phyloP scores from a whole-genome alignment of 164 flowering plant genomes.

The Macadamia tetraphylla region DNA sequence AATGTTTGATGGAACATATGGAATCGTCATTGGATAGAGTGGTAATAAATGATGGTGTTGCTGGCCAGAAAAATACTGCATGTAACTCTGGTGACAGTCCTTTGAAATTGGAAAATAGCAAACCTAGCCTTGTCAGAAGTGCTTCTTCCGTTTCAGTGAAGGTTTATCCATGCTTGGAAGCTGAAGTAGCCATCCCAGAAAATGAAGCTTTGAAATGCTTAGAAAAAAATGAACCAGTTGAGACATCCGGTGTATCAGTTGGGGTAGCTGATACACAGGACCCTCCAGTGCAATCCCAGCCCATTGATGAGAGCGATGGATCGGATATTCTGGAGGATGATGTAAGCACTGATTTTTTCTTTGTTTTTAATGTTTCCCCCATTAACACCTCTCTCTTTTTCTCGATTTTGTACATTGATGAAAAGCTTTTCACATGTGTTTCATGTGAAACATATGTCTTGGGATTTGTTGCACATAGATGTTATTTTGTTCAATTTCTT shows the following conservation, averaged over 20 bases:
- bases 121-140: slow-evolving; percentile 7
- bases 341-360: slow-evolving; percentile 39
- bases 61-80: slow-evolving; percentile 15
- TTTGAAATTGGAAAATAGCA: slow-evolving; percentile 5
- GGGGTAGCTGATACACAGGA: slow-evolving; percentile 22
- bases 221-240: slow-evolving; percentile 15
- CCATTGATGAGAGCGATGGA: slow-evolving; percentile 45
- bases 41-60: slow-evolving; percentile 3
- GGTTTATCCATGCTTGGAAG: slow-evolving; percentile 24
- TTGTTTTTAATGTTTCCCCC: background rate
- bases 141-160: slow-evolving; percentile 16
- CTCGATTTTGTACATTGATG: no score
- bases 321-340: slow-evolving; percentile 70
- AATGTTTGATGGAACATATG: slow-evolving; percentile 7
- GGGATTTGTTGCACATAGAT: no score
- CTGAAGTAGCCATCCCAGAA: slow-evolving; percentile 14
- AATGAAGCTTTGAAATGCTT: slow-evolving; percentile 18
- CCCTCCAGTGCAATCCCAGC: slow-evolving; percentile 22
- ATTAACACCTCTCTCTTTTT: background rate
- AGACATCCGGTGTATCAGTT: slow-evolving; percentile 15
- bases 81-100: background rate
- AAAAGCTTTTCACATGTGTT: no score
- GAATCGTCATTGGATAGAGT: slow-evolving; percentile 11
- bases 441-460: no score
- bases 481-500: no score